These are phyloP conservation scores for Porphyrellus cyaneotinctus DNA, from an alignment of 768 basidiomycete genomes.

Conservation along the genomic window DNA sequence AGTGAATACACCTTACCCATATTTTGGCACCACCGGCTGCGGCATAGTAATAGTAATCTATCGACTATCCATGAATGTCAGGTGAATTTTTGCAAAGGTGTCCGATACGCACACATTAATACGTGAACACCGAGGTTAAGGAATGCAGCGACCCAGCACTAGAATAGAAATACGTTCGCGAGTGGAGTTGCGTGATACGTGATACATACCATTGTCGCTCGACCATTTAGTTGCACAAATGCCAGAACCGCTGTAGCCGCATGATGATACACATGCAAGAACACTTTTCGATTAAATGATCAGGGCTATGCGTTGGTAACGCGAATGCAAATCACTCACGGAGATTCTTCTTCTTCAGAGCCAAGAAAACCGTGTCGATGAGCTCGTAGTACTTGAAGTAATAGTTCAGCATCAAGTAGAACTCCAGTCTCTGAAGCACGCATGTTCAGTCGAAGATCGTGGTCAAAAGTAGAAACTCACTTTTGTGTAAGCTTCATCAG, in stretches of 20 bases:
- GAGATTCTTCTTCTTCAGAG: slow-evolving; percentile 94
- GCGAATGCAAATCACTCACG: slow-evolving; percentile 45
- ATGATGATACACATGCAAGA: slow-evolving; percentile 97
- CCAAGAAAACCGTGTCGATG: slow-evolving; percentile 91
- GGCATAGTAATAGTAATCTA: slow-evolving; percentile 98
- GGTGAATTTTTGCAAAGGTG: background rate
- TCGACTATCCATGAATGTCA: background rate
- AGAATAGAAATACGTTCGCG: background rate
- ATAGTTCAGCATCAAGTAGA: slow-evolving; percentile 97
- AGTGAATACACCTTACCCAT: slow-evolving; percentile 12
- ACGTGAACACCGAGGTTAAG: slow-evolving; percentile 92
- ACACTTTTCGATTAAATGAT: slow-evolving; percentile 46
- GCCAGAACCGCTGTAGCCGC: slow-evolving; percentile 92
- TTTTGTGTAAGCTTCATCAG: slow-evolving; percentile 70
- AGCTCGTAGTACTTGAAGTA: slow-evolving; percentile 96
- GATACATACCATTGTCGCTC: slow-evolving; percentile 75
- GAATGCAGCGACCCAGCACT: slow-evolving; percentile 91
- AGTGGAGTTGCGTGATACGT: background rate
- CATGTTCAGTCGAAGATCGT: background rate
- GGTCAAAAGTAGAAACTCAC: slow-evolving; percentile 42
- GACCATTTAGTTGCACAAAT: slow-evolving; percentile 87
- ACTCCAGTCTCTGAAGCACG: slow-evolving; percentile 60
- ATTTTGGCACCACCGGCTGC: slow-evolving; percentile 59
- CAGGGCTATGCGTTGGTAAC: background rate
- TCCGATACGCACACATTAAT: slow-evolving; percentile 76